Conservation (phyloP, 768 basidiomycete species). For the Collybia nuda region DNA sequence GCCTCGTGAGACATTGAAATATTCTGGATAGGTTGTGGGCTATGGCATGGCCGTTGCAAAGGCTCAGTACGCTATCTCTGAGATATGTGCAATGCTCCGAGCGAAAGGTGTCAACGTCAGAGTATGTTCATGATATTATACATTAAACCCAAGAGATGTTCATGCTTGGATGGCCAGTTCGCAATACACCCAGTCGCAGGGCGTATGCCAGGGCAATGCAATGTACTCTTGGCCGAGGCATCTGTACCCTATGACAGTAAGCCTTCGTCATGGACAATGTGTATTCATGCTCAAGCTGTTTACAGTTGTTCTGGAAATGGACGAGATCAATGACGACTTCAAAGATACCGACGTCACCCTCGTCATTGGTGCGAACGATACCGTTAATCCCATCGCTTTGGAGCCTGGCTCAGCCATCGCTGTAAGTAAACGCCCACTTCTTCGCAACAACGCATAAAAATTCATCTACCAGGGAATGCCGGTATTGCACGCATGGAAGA, state of each 20-base stretch:
- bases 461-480: slow-evolving; percentile 69
- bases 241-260: slow-evolving; percentile 87
- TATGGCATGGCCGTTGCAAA: slow-evolving; percentile 95
- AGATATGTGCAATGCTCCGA: slow-evolving; percentile 72
- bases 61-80: slow-evolving; percentile 78
- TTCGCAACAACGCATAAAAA: not conserved
- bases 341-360: slow-evolving; percentile 85
- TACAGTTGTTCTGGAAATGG: slow-evolving; percentile 90
- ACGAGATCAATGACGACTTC: slow-evolving; percentile 94
- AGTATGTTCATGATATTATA: slow-evolving; percentile 24
- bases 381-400: slow-evolving; percentile 87
- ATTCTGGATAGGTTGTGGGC: slow-evolving; percentile 59
- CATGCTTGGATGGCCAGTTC: slow-evolving; percentile 35
- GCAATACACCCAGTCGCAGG: slow-evolving; percentile 91
- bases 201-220: slow-evolving; percentile 92
- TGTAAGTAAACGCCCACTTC: slow-evolving; percentile 25
- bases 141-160: not conserved
- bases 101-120: slow-evolving; percentile 78
- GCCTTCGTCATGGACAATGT: slow-evolving; percentile 16
- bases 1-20: slow-evolving; percentile 3
- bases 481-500: slow-evolving; percentile 91
- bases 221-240: slow-evolving; percentile 88
- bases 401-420: slow-evolving; percentile 87
- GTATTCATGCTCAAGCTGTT: not conserved
- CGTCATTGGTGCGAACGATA: slow-evolving; percentile 91